phyloP scores from a whole-genome alignment of 139 green algal genomes.

The Auxenochlorella pyrenoidosa region DNA sequence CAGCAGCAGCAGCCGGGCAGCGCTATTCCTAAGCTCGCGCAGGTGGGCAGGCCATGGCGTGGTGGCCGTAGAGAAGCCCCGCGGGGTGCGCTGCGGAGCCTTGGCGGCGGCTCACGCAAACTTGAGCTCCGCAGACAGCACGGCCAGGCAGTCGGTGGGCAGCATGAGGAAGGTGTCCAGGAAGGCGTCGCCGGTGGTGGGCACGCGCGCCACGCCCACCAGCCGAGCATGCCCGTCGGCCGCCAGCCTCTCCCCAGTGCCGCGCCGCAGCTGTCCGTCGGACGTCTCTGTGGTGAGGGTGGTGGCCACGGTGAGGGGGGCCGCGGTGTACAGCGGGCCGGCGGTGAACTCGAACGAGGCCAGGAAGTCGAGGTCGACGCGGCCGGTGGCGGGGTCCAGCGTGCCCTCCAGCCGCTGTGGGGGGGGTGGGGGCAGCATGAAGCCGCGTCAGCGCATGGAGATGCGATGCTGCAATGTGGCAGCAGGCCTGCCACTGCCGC shows the following conservation, averaged over 20 bases:
- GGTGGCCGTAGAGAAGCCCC: too few species aligned
- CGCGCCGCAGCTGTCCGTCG: conserved; percentile 48
- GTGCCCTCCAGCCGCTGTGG: conserved; percentile 63
- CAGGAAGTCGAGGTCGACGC: conserved; percentile 76
- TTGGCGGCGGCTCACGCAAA: conserved; percentile 23
- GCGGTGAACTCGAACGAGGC: conserved; percentile 78
- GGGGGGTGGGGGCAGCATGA: background rate
- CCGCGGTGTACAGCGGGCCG: conserved; percentile 55
- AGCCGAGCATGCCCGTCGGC: conserved; percentile 25
- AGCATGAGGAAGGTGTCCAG: conserved; percentile 84
- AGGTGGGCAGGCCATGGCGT: too few species aligned
- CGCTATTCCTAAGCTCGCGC: too few species aligned
- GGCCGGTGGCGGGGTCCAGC: conserved; percentile 69
- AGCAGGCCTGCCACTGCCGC: too few species aligned
- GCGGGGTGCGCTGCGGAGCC: too few species aligned
- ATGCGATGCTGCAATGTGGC: too few species aligned
- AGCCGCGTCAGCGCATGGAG: background rate
- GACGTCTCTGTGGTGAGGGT: conserved; percentile 74
- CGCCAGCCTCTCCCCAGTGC: conserved; percentile 43
- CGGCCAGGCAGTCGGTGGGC: conserved; percentile 78
- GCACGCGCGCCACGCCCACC: conserved; percentile 68
- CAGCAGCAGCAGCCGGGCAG: too few species aligned
- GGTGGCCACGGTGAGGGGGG: conserved; percentile 70
- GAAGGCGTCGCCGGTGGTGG: conserved; percentile 66
- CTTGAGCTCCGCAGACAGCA: conserved; percentile 47